Base-by-base conservation (phyloP, 768 basidiomycete species). In the Phaffia australis region DNA sequence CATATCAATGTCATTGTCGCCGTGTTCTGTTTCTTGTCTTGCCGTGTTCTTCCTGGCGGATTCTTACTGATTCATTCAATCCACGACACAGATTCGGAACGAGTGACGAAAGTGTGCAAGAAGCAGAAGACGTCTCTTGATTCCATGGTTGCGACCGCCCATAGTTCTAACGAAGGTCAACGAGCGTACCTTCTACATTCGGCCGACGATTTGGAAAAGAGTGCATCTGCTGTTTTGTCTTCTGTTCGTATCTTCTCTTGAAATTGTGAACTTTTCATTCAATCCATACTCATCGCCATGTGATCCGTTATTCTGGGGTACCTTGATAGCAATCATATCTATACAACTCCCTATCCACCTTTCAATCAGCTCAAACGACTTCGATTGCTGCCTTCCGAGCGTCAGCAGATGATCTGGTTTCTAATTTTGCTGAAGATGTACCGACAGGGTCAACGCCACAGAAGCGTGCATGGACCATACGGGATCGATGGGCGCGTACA, bases 391-490 rank as follows among this genome's bases (percentile, higher is more conserved):
- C 78, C 5, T 74, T 87, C 25, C 81, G 81, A 54, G 77, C 80
- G 25, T 81, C 81, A 1, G 81, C 70, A 51, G 55, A 80, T 35
- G 76, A 78, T 18, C 76, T 89, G 73, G 23, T 70, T 23, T 60
- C 59, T 3, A 62, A 69, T 19, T 65, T 71, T 8, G 46, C 54
- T 32, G 69, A 70, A 18, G 89, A 90, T 71, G 73, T 77, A 25
- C 77, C 86, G 1, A 87, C 85, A 18, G 89, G 89, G 6, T 77
- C 77, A 63, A 91, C 89, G 3, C 89, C 89, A 47, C 83, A 82
- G 56, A 89, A 88, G 78, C 84, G 87, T 42, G 75, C 76, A 35
- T 87, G 86, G 84, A 79, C 85, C 68, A 85, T 85, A 68, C 79
- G 80, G 7, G 85, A 87, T 69, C 76, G 83, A 59, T 90, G 89